Percentiles rank a stretch among this genome's conserved stretches.
These are phyloP conservation scores for Salix koriyanagi DNA, from an alignment of 345 rosid species.

Conservation along the genomic window DNA sequence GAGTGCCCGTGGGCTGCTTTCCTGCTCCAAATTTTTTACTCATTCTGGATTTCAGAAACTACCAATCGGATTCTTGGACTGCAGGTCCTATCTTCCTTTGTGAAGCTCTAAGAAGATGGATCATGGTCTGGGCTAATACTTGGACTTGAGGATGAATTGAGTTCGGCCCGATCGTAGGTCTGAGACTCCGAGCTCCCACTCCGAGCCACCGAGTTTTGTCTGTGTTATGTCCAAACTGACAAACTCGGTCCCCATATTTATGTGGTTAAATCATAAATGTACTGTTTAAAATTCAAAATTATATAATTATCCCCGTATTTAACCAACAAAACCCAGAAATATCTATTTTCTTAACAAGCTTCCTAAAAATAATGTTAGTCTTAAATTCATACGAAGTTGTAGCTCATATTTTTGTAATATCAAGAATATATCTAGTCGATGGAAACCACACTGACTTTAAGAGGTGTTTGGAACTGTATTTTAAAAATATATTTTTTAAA, in stretches of 20 bases:
- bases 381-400: too few species aligned
- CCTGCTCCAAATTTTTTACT: constrained; percentile 48
- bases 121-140: neutral
- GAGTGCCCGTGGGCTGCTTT: constrained; percentile 58
- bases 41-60: constrained; percentile 21
- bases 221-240: neutral
- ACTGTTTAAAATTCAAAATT: too few species aligned
- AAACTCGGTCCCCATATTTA: neutral
- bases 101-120: neutral
- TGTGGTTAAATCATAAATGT: too few species aligned
- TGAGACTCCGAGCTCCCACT: neutral
- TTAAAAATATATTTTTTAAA: too few species aligned
- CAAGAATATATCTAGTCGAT: too few species aligned
- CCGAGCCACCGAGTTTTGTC: neutral
- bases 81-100: neutral
- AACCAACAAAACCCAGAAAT: too few species aligned
- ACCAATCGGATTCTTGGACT: neutral
- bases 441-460: too few species aligned
- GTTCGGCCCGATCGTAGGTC: neutral
- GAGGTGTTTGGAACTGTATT: too few species aligned
- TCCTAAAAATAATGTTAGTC: too few species aligned
- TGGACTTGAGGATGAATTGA: neutral
- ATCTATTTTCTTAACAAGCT: too few species aligned
- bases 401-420: too few species aligned
- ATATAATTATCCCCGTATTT: too few species aligned